Conservation (phyloP, 2,329 filamentous ascomycete species). For the Verticillium tricorpus region DNA sequence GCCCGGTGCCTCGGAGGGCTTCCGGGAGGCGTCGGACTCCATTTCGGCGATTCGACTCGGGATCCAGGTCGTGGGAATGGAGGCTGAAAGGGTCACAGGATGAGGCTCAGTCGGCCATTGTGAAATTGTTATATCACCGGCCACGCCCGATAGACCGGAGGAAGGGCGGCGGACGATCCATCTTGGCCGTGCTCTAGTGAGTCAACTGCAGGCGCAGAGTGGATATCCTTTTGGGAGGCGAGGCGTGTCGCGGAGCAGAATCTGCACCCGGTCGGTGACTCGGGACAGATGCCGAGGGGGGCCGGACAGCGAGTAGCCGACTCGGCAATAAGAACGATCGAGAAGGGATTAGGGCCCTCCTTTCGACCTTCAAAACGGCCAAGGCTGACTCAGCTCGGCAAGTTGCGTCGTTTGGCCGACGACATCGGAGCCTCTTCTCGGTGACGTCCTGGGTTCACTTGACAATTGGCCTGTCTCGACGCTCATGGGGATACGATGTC, state of each 20-base stretch:
- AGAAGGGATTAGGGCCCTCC: background rate
- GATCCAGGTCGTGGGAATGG: background rate
- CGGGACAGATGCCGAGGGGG: background rate
- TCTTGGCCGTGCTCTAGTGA: background rate
- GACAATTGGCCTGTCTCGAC: background rate
- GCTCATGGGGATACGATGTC: background rate
- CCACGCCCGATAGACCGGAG: background rate
- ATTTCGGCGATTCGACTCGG: background rate
- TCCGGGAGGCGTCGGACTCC: background rate
- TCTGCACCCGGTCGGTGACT: background rate
- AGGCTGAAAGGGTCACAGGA: background rate
- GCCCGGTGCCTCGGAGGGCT: background rate
- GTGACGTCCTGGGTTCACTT: background rate
- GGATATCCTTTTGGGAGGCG: background rate
- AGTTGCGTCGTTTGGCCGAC: background rate
- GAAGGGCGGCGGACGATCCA: background rate
- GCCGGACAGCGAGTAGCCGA: background rate
- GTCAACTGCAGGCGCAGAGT: background rate
- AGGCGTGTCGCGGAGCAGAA: background rate
- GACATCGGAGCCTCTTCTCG: slow-evolving; percentile 1
- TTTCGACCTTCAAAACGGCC: background rate
- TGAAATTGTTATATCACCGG: background rate
- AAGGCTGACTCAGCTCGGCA: slow-evolving; percentile 1
- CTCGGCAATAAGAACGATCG: background rate
- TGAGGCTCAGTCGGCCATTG: background rate